A percentile compares a stretch with the other conserved stretches of the same genome.
Evolutionary conservation across 352 stramenopile genomes (phyloP).

Genomic region (Plasmopara halstedii): DNA sequence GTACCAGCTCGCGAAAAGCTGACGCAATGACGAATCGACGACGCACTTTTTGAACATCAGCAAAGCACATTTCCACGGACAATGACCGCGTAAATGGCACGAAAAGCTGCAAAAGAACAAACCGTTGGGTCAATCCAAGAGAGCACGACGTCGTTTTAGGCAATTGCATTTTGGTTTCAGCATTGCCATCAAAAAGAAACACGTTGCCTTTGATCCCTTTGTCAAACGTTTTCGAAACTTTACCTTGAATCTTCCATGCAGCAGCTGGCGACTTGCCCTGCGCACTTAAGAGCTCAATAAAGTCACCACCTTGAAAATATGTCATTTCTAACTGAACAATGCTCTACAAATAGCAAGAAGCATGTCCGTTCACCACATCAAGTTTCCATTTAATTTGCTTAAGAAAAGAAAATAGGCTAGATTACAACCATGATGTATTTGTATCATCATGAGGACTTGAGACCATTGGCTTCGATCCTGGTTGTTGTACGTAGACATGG

Average conservation of each 20-base stretch:
- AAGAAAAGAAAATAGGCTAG: background rate
- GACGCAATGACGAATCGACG: conserved; percentile 70
- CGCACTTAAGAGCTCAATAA: conserved; percentile 72
- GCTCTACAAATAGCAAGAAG: conserved; percentile 3
- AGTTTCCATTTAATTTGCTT: conserved; percentile 1
- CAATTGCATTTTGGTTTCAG: conserved; percentile 77
- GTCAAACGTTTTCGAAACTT: conserved; percentile 75
- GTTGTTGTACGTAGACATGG: conserved; percentile 6
- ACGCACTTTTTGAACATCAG: conserved; percentile 64
- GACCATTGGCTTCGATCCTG: background rate
- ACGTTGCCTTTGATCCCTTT: conserved; percentile 72
- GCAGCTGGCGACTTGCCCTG: conserved; percentile 65
- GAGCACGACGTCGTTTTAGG: conserved; percentile 38
- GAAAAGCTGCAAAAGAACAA: conserved; percentile 59
- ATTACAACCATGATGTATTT: conserved; percentile 19
- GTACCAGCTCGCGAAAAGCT: conserved; percentile 62
- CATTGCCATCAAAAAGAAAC: conserved; percentile 65
- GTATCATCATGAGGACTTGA: conserved; percentile 10
- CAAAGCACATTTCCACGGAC: conserved; percentile 70
- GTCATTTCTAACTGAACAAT: conserved; percentile 6
- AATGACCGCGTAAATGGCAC: conserved; percentile 62
- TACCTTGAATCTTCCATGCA: conserved; percentile 65
- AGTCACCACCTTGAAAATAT: conserved; percentile 78
- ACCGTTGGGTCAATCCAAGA: conserved; percentile 64
- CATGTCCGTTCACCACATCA: conserved; percentile 16